A percentile compares a stretch with the other conserved stretches of the same genome.
These are phyloP conservation scores for Fusarium longipes DNA, from an alignment of 2,329 filamentous ascomycete species.

Conservation along the genomic window DNA sequence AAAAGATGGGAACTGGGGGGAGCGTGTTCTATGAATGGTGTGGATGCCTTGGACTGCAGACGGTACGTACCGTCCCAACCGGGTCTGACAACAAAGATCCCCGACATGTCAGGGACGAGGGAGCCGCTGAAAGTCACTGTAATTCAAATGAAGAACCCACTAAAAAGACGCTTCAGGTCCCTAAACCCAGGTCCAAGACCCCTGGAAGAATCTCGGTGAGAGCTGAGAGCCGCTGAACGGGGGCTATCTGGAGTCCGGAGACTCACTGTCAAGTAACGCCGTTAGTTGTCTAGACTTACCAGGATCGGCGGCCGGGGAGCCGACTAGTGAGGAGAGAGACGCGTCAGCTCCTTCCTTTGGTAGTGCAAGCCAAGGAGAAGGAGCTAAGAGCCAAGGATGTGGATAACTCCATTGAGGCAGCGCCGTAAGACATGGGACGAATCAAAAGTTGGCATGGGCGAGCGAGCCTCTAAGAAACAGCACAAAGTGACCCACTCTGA, in stretches of 20 bases:
- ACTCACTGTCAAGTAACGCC: conserved; percentile 29
- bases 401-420: conserved; percentile 38
- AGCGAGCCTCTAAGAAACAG: conserved; percentile 29
- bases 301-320: conserved; percentile 43
- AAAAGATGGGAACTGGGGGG: conserved; percentile 46
- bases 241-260: not conserved
- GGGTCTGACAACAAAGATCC: conserved; percentile 32
- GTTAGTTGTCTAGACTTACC: conserved; percentile 40
- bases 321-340: conserved; percentile 44
- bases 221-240: conserved; percentile 18
- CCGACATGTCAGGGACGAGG: conserved; percentile 24
- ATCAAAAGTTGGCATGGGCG: conserved; percentile 16
- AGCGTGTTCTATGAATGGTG: conserved; percentile 51
- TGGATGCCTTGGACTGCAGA: conserved; percentile 43
- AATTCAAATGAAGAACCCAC: conserved; percentile 37
- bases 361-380: conserved; percentile 44
- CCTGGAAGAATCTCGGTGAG: conserved; percentile 19
- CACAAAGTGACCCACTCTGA: conserved; percentile 1
- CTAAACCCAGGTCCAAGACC: conserved; percentile 22
- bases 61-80: conserved; percentile 35
- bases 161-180: conserved; percentile 36
- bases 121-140: conserved; percentile 28
- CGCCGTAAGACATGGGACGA: conserved; percentile 18
- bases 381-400: conserved; percentile 33
- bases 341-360: conserved; percentile 46